Percentiles rank a stretch among this genome's conserved stretches.
Evolutionary conservation across 2,329 filamentous ascomycete species (phyloP).

Genomic region (Exophiala mesophila): DNA sequence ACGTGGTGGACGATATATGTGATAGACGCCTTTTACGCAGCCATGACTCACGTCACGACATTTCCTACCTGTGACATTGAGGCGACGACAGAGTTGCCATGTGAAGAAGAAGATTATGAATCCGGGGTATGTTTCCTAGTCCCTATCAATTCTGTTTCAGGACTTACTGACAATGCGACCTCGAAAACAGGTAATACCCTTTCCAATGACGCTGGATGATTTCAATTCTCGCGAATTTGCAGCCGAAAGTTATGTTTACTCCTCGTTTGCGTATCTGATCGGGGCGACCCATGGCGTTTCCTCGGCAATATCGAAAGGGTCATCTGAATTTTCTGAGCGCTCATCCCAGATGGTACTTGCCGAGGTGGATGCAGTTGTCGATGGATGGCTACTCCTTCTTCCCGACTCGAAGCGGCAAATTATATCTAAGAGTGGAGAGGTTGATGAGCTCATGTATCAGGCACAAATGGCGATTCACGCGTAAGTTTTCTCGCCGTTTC

Average conservation of each 20-base stretch:
- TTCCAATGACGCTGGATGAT: constrained; percentile 30
- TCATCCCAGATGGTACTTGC: constrained; percentile 32
- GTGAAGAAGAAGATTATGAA: constrained; percentile 30
- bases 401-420: constrained; percentile 32
- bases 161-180: constrained; percentile 3
- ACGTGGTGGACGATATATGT: constrained; percentile 34
- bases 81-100: constrained; percentile 30
- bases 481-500: constrained; percentile 8
- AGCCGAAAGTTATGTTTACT: constrained; percentile 26
- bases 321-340: constrained; percentile 22
- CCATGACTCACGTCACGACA: constrained; percentile 1
- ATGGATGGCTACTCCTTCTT: constrained; percentile 38
- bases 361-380: constrained; percentile 33
- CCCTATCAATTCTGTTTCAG: background rate
- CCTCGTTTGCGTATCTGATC: constrained; percentile 34
- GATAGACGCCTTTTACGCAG: constrained; percentile 14
- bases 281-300: constrained; percentile 28
- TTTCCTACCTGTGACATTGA: constrained; percentile 10
- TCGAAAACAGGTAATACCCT: constrained; percentile 28
- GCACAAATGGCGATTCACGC: constrained; percentile 69
- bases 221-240: constrained; percentile 33
- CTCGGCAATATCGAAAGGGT: constrained; percentile 28
- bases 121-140: constrained; percentile 8
- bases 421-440: constrained; percentile 25
- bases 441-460: constrained; percentile 70